Conservation (phyloP, 768 basidiomycete genomes). For the Boletus vinaceobasis region DNA sequence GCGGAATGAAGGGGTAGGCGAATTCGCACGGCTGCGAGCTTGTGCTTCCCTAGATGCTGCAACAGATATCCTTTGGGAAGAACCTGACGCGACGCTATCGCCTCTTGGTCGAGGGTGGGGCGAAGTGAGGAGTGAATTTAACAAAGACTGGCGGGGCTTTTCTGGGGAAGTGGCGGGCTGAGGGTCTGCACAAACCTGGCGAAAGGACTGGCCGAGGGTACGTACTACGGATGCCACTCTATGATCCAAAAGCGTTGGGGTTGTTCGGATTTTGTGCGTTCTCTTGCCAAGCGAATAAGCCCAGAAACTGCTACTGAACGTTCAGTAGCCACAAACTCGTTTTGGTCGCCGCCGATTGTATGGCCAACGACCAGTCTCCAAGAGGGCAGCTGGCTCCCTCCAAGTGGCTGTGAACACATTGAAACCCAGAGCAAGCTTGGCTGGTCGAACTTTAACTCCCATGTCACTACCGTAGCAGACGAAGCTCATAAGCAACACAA, state of each 20-base stretch:
- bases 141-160: constrained; percentile 26
- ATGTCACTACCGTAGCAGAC: too few species aligned
- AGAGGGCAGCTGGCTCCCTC: constrained; percentile 43
- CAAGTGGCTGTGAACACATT: too few species aligned
- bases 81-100: constrained; percentile 56
- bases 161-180: constrained; percentile 31
- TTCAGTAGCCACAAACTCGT: constrained; percentile 91
- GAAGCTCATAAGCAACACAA: constrained; percentile 99
- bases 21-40: constrained; percentile 58
- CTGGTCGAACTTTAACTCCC: constrained; percentile 83
- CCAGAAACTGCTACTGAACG: constrained; percentile 24
- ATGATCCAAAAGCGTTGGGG: constrained; percentile 29
- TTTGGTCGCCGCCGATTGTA: constrained; percentile 94
- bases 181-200: constrained; percentile 56
- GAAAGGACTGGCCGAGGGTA: constrained; percentile 45
- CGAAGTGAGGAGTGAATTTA: constrained; percentile 31
- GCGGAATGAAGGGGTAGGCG: constrained; percentile 52
- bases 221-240: constrained; percentile 4
- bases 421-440: too few species aligned
- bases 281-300: constrained; percentile 34
- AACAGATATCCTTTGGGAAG: constrained; percentile 73
- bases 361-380: constrained; percentile 59
- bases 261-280: constrained; percentile 31
- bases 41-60: constrained; percentile 80
- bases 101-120: constrained; percentile 52